Evolutionary conservation across 2,329 filamentous ascomycete genomes (phyloP), one percentile per base, ranked within the genome.

Genomic region (Phyllachora maydis): DNA sequence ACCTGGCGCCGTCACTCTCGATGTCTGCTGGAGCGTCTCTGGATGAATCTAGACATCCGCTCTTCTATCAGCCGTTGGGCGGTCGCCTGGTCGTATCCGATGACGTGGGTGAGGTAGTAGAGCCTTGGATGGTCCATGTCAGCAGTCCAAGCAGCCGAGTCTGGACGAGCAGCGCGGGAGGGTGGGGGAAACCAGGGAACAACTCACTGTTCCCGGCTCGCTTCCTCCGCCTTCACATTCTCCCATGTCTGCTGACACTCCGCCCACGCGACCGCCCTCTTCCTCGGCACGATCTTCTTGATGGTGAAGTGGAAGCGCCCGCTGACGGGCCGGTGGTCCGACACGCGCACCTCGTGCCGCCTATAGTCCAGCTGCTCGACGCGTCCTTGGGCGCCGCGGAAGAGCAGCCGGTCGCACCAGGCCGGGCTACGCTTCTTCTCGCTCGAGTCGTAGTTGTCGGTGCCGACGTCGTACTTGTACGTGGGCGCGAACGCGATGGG

Each of bases 381-480:
- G 26, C 76, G 68, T n/a, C n/a, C n/a, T 27, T 32, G 22, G 5
- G 74, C 49, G 12, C 81, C 81, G 12, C 83, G 65, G 41, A 81
- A 91, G n/a, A 98, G 53, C 18, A 98, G 52, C 17, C 88, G 68
- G 52, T 98, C 88, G 44, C 88, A 98, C 88, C 88, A 98, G 1
- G 88, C 88, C 0, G 88, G 88, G 12, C 79, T 75, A 23, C 88
- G 67, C 45, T 79, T 79, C 58, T 98, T 98, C 46, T 98, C 88
- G 36, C 77, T 85, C 1, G 77, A 75, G 43, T 98, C 88, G 45
- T 95, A 98, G 5, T 68, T 75, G 41, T 95, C 85, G 0, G 81
- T 90, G 10, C 83, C 83, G 1, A 95, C 81, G 36, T 98, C 88
- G 45, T 98, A 98, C 45, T 98, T 98, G 57, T 98, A 98, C 0